Percentiles rank a stretch among this genome's conserved stretches.
phyloP scores from a whole-genome alignment of 257 asterid species.

The Euphrasia confusa region DNA sequence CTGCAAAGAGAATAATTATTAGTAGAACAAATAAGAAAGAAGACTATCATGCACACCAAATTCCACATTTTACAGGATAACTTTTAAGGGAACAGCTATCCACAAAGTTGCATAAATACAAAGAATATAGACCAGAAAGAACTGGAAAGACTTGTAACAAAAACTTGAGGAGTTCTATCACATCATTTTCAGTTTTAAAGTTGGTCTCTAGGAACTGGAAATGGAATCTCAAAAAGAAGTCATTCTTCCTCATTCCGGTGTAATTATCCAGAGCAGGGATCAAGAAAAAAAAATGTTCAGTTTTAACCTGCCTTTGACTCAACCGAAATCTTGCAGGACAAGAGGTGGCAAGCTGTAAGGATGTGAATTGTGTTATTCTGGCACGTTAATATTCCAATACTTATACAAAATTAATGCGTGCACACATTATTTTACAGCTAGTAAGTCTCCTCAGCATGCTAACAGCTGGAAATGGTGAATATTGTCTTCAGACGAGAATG shows the following conservation, averaged over 20 bases:
- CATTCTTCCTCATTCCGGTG: not conserved
- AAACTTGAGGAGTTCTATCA: not conserved
- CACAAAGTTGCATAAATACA: constrained; percentile 12
- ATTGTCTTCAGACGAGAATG: not conserved
- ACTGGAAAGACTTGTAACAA: not conserved
- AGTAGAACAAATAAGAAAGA: constrained; percentile 9
- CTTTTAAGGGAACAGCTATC: not conserved
- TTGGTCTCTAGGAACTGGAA: constrained; percentile 15
- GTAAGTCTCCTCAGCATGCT: constrained; percentile 16
- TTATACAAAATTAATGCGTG: not conserved
- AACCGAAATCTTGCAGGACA: not conserved
- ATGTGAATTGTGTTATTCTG: not conserved
- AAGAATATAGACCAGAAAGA: constrained; percentile 6
- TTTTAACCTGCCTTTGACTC: constrained; percentile 1
- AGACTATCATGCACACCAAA: constrained; percentile 9
- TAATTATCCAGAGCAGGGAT: not conserved
- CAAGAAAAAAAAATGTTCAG: not conserved
- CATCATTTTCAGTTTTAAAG: constrained; percentile 6
- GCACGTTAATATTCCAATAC: not conserved
- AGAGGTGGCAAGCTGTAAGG: not conserved
- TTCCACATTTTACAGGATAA: constrained; percentile 12
- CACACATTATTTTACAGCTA: constrained; percentile 2
- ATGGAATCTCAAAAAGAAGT: constrained; percentile 18
- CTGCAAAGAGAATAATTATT: constrained; percentile 11
- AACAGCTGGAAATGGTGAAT: constrained; percentile 7